Conservation (phyloP, 768 basidiomycete genomes). For the Clavaria fumosa region DNA sequence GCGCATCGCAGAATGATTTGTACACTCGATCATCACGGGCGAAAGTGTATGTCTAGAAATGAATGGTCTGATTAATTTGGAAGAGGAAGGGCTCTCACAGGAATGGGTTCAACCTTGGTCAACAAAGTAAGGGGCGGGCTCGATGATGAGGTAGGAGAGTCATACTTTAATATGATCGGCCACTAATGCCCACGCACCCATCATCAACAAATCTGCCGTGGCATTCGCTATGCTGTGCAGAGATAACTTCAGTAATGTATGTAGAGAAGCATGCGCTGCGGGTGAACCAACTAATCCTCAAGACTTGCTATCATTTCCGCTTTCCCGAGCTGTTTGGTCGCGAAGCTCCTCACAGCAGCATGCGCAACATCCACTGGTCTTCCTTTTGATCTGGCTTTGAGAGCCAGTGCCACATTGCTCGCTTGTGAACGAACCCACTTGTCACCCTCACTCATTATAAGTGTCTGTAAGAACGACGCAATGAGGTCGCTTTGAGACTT, state of each 20-base stretch:
- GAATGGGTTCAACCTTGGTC: constrained; percentile 63
- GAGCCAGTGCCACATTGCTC: constrained; percentile 48
- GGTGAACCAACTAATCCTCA: constrained; percentile 68
- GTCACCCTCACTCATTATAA: constrained; percentile 95
- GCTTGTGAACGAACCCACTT: constrained; percentile 70
- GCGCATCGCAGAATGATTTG: constrained; percentile 43
- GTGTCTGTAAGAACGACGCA: constrained; percentile 84
- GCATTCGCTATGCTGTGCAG: constrained; percentile 69
- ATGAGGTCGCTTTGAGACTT: constrained; percentile 72
- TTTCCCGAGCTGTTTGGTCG: constrained; percentile 72
- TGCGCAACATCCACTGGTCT: constrained; percentile 67
- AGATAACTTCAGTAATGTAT: constrained; percentile 3
- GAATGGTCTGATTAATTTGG: constrained; percentile 2
- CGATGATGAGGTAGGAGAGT: too few relatives aligned
- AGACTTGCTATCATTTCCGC: constrained; percentile 65
- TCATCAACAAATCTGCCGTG: constrained; percentile 65
- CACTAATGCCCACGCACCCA: constrained; percentile 66
- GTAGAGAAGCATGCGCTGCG: background rate
- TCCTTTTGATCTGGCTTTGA: constrained; percentile 50
- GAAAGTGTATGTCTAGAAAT: constrained; percentile 67
- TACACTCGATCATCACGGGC: constrained; percentile 85
- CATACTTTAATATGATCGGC: constrained; percentile 39
- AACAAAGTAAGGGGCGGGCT: too few relatives aligned
- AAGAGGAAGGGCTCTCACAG: constrained; percentile 31
- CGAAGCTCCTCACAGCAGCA: constrained; percentile 67